Conservation (phyloP, 208 protist genomes). For the Acanthamoeba lenticulata region DNA sequence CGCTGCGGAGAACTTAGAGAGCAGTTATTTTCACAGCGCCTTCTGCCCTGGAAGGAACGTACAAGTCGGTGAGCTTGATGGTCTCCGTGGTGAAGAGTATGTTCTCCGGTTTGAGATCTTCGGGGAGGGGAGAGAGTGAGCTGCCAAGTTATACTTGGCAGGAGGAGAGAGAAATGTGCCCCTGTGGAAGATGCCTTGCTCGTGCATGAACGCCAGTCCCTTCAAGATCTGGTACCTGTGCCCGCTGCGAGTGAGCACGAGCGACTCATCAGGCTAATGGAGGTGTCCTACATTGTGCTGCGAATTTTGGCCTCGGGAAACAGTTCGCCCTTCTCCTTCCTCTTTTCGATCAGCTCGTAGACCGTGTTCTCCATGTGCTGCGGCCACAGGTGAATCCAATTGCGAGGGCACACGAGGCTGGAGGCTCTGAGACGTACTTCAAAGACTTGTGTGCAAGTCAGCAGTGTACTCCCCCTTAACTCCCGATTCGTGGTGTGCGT, state of each 20-base stretch:
- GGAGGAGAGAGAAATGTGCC: neutral
- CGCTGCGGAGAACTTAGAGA: too few species aligned
- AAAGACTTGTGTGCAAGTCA: too few species aligned
- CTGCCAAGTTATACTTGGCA: too few species aligned
- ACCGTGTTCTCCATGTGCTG: conserved; percentile 38
- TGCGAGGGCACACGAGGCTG: too few species aligned
- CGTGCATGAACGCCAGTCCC: conserved; percentile 6
- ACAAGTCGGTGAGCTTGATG: conserved; percentile 12
- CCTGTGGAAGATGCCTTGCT: neutral
- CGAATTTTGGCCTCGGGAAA: neutral
- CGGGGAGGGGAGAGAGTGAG: too few species aligned
- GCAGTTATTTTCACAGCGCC: too few species aligned
- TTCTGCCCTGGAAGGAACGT: neutral
- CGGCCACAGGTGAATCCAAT: neutral
- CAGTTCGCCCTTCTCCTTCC: neutral
- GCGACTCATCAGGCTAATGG: too few species aligned
- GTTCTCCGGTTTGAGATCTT: conserved; percentile 27
- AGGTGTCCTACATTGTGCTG: neutral
- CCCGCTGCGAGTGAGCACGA: neutral
- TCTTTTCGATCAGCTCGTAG: neutral
- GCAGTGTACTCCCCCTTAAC: too few species aligned
- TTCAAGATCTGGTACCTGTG: neutral
- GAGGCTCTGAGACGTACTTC: neutral
- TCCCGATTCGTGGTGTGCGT: too few species aligned
- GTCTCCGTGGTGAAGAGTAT: conserved; percentile 2